These are phyloP conservation scores for Pleurotus ostreatus DNA, from an alignment of 768 basidiomycete genomes.

Conservation along the genomic window DNA sequence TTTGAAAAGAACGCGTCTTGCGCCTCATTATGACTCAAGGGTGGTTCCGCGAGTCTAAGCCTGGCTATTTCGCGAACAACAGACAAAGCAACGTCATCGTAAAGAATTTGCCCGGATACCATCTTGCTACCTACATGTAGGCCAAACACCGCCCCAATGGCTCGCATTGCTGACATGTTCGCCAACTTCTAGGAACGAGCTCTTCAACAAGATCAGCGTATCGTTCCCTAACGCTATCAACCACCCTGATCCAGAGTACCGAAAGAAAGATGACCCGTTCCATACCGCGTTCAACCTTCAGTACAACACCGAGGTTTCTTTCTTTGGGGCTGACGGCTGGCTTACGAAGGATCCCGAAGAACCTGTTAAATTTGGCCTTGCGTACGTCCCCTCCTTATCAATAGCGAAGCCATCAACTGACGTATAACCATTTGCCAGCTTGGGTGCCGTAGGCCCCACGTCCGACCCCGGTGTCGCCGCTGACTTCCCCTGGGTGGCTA, in stretches of 20 bases:
- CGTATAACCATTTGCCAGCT: slow-evolving; percentile 14
- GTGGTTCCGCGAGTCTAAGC: slow-evolving; percentile 32
- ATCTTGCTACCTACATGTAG: slow-evolving; percentile 33
- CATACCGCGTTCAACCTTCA: slow-evolving; percentile 36
- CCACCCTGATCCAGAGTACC: slow-evolving; percentile 28
- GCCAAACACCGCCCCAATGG: background rate
- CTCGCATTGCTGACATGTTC: background rate
- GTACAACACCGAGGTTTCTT: slow-evolving; percentile 29
- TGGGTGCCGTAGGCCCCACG: slow-evolving; percentile 33
- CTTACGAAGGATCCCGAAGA: slow-evolving; percentile 33
- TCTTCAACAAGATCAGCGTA: slow-evolving; percentile 29
- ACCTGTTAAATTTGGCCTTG: slow-evolving; percentile 29
- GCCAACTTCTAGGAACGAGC: slow-evolving; percentile 24
- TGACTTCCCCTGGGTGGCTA: slow-evolving; percentile 34
- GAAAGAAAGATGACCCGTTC: slow-evolving; percentile 27
- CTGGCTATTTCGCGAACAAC: slow-evolving; percentile 34
- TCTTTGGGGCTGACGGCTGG: slow-evolving; percentile 32
- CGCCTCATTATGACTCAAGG: slow-evolving; percentile 32
- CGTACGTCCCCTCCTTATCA: slow-evolving; percentile 19
- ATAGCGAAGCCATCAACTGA: background rate
- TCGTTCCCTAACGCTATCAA: slow-evolving; percentile 30
- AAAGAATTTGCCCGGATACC: slow-evolving; percentile 29
- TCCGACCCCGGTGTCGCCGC: slow-evolving; percentile 34
- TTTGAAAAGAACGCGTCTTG: slow-evolving; percentile 25
- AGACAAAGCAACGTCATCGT: slow-evolving; percentile 31